Evolutionary conservation across 495 filamentous ascomycete species (phyloP).

Genomic region (Parachaetomium inaequale): DNA sequence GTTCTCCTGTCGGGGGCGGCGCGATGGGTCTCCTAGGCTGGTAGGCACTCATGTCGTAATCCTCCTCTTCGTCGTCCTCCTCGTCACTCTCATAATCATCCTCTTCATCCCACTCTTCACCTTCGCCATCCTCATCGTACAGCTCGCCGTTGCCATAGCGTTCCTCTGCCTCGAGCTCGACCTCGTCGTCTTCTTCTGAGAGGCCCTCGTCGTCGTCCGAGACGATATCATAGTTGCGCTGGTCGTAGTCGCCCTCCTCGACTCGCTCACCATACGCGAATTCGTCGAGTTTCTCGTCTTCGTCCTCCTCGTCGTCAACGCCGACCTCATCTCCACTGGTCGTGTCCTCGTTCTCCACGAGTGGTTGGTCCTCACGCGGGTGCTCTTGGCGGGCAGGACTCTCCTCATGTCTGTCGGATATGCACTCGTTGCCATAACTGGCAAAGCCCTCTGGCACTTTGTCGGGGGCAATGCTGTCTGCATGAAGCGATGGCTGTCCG

Average conservation of each 20-base stretch:
- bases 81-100: constrained; percentile 22
- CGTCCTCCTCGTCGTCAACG: constrained; percentile 21
- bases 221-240: constrained; percentile 25
- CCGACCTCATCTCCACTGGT: constrained; percentile 12
- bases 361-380: constrained; percentile 4
- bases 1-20: constrained; percentile 17
- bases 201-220: constrained; percentile 35
- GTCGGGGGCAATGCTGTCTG: constrained; percentile 6
- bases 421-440: constrained; percentile 24
- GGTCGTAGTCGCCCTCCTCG: constrained; percentile 35
- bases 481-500: constrained; percentile 16
- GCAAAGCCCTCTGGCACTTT: constrained; percentile 27
- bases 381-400: neutral
- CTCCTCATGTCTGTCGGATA: neutral
- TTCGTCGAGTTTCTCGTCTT: constrained; percentile 26
- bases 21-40: constrained; percentile 1
- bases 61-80: constrained; percentile 23
- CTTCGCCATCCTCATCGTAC: constrained; percentile 27
- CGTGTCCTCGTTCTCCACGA: constrained; percentile 18
- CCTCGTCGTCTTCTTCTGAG: constrained; percentile 39
- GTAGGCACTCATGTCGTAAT: constrained; percentile 2
- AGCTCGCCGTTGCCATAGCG: constrained; percentile 25
- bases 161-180: constrained; percentile 20
- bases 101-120: constrained; percentile 28
- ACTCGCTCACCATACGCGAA: constrained; percentile 25